Percentiles rank a stretch among this genome's conserved stretches.
Evolutionary conservation across 345 rosid genomes (phyloP).

Genomic region (Pistacia integerrima): DNA sequence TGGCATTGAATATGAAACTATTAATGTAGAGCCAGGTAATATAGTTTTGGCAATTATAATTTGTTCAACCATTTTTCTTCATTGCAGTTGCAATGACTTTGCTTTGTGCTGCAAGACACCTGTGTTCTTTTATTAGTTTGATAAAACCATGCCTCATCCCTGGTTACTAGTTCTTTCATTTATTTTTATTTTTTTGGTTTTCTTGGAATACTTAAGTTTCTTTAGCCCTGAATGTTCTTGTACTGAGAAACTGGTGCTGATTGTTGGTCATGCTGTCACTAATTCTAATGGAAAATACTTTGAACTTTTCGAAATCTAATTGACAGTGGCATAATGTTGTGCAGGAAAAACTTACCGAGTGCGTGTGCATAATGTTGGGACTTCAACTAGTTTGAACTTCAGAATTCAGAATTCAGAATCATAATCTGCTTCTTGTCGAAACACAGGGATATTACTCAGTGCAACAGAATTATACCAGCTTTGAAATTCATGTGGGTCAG

Average conservation of each 20-base stretch:
- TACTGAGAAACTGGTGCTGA: not conserved
- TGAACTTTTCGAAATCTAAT: conserved; percentile 11
- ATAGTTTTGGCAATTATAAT: not conserved
- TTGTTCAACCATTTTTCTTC: not conserved
- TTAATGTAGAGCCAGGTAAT: conserved; percentile 77
- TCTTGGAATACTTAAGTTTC: not conserved
- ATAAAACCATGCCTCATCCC: not conserved
- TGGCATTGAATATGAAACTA: conserved; percentile 70
- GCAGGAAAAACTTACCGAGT: conserved; percentile 89
- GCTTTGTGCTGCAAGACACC: conserved; percentile 5
- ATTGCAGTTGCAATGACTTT: not conserved
- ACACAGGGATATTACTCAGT: conserved; percentile 77
- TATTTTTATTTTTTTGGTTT: not conserved
- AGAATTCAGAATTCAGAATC: conserved; percentile 72
- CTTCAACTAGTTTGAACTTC: conserved; percentile 87
- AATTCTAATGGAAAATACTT: not conserved
- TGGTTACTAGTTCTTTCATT: not conserved
- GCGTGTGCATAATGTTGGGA: conserved; percentile 88
- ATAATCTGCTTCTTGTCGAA: conserved; percentile 80
- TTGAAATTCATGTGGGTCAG: conserved; percentile 92
- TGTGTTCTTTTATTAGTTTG: not conserved
- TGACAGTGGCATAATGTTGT: conserved; percentile 18
- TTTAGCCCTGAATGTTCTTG: not conserved
- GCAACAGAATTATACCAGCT: conserved; percentile 70
- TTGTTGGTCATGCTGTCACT: not conserved